These are phyloP conservation scores for Penicillium bovifimosum DNA, from an alignment of 495 filamentous ascomycete species.

Conservation along the genomic window DNA sequence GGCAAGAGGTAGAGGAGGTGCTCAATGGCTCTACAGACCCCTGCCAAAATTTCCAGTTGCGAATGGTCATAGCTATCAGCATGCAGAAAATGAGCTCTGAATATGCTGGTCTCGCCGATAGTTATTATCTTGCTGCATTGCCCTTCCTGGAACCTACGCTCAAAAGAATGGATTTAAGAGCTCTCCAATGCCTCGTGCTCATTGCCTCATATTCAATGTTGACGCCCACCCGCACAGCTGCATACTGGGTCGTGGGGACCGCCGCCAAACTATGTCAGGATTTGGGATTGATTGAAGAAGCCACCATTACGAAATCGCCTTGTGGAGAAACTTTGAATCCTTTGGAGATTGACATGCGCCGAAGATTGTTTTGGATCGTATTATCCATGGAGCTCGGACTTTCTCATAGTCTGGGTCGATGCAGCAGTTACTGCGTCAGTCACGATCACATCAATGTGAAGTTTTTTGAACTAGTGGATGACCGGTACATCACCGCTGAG, in stretches of 20 bases:
- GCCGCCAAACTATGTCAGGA: slow-evolving; percentile 82
- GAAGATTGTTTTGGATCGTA: slow-evolving; percentile 81
- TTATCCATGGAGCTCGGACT: slow-evolving; percentile 81
- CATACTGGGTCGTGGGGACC: slow-evolving; percentile 85
- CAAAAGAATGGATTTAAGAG: slow-evolving; percentile 73
- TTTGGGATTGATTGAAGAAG: slow-evolving; percentile 76
- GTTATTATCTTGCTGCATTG: slow-evolving; percentile 84
- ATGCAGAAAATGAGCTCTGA: slow-evolving; percentile 79
- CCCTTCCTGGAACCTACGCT: slow-evolving; percentile 72
- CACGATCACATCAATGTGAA: slow-evolving; percentile 75
- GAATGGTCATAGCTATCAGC: slow-evolving; percentile 87
- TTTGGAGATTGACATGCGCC: slow-evolving; percentile 78
- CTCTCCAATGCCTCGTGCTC: slow-evolving; percentile 82
- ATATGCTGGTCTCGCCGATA: slow-evolving; percentile 82
- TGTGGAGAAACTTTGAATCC: slow-evolving; percentile 48
- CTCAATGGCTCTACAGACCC: slow-evolving; percentile 69
- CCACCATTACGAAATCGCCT: slow-evolving; percentile 60
- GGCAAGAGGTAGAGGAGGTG: slow-evolving; percentile 70
- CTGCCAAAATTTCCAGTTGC: slow-evolving; percentile 77
- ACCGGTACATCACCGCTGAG: slow-evolving; percentile 72
- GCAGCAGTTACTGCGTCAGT: slow-evolving; percentile 71
- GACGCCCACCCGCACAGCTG: slow-evolving; percentile 82
- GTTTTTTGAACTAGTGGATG: slow-evolving; percentile 73
- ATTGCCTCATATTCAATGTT: slow-evolving; percentile 89
- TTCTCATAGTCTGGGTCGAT: slow-evolving; percentile 77